These are phyloP conservation scores for Theileria equi DNA, from an alignment of 169 alveolate species.

Conservation along the genomic window DNA sequence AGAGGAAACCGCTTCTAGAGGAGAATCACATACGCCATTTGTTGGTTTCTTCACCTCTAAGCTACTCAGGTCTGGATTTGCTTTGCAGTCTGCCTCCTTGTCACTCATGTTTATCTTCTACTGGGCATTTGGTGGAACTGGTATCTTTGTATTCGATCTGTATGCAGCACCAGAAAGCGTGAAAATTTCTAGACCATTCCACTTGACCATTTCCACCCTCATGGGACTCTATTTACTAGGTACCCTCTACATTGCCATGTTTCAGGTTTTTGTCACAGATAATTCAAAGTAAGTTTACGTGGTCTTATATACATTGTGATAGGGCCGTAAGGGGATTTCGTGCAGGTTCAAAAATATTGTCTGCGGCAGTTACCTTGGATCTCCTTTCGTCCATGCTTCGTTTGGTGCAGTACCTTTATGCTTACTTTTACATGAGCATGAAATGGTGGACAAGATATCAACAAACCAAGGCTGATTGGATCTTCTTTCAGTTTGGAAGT, in stretches of 20 bases:
- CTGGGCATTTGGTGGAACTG: constrained; percentile 83
- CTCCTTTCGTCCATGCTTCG: constrained; percentile 75
- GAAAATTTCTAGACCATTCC: constrained; percentile 75
- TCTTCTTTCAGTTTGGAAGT: constrained; percentile 78
- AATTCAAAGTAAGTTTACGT: constrained; percentile 73
- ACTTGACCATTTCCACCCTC: constrained; percentile 73
- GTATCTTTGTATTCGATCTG: constrained; percentile 77
- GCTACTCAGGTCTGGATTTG: constrained; percentile 74
- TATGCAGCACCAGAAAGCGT: constrained; percentile 83
- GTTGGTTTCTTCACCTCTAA: constrained; percentile 76
- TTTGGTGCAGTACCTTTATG: constrained; percentile 76
- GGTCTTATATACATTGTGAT: not conserved
- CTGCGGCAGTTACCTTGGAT: constrained; percentile 82
- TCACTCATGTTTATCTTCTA: constrained; percentile 77
- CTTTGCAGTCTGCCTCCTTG: constrained; percentile 73
- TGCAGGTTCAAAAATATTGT: constrained; percentile 81
- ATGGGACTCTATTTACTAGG: constrained; percentile 79
- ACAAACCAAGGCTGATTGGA: constrained; percentile 86
- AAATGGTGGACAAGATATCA: constrained; percentile 85
- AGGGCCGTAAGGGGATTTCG: constrained; percentile 80
- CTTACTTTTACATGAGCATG: constrained; percentile 79
- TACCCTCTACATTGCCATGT: constrained; percentile 76
- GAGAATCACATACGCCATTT: constrained; percentile 81
- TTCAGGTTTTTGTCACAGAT: constrained; percentile 82
- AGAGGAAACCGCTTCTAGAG: constrained; percentile 78